Conservation (phyloP, 371 early-diverging fungal species). For the Mortierella sp. region DNA sequence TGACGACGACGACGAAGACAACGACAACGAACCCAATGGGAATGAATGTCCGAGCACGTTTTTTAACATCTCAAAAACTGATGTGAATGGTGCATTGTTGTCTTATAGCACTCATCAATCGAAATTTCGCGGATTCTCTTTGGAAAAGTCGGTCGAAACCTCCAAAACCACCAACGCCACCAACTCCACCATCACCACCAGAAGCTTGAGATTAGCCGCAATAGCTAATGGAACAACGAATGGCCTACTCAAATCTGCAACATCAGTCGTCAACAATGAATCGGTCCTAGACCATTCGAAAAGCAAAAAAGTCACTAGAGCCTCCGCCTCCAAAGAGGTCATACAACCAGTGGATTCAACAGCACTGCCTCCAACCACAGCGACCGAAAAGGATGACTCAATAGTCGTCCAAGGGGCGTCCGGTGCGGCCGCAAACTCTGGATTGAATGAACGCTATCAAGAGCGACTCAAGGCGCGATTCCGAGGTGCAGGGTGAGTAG, state of each 20-base stretch:
- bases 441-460: slow-evolving; percentile 36
- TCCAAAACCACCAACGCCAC: background rate
- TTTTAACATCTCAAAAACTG: background rate
- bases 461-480: slow-evolving; percentile 31
- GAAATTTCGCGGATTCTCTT: slow-evolving; percentile 37
- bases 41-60: too few species aligned
- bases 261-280: background rate
- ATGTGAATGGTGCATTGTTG: background rate
- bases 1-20: too few species aligned
- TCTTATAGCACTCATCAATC: slow-evolving; percentile 38
- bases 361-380: too few species aligned
- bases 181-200: background rate
- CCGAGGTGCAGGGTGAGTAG: slow-evolving; percentile 45
- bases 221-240: too few species aligned
- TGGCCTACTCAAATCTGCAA: background rate
- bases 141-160: slow-evolving; percentile 10
- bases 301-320: too few species aligned
- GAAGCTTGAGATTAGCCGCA: background rate
- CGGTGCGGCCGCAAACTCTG: background rate
- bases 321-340: too few species aligned
- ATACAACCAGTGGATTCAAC: too few species aligned
- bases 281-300: background rate
- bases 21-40: too few species aligned
- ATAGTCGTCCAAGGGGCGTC: too few species aligned
- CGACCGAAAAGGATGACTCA: too few species aligned